A percentile compares a stretch with the other conserved stretches of the same genome.
Evolutionary conservation across 2,329 filamentous ascomycete genomes (phyloP).

Genomic region (Lachnellula arida): DNA sequence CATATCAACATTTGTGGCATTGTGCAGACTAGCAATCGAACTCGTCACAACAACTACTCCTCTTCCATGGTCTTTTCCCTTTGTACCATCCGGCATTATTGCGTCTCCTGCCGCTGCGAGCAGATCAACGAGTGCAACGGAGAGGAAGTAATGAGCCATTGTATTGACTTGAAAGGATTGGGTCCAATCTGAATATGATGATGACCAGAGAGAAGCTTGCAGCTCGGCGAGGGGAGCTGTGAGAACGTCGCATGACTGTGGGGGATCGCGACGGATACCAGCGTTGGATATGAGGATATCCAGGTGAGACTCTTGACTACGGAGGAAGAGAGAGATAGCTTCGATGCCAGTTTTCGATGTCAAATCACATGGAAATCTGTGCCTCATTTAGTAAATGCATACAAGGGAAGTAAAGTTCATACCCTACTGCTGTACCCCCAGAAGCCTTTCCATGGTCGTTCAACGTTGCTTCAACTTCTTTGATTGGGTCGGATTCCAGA

Average conservation of each 20-base stretch:
- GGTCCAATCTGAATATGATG: constrained; percentile 36
- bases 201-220: constrained; percentile 45
- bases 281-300: constrained; percentile 48
- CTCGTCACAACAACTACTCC: constrained; percentile 46
- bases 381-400: background rate
- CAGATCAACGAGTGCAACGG: constrained; percentile 42
- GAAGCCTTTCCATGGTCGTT: constrained; percentile 34
- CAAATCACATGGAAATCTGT: constrained; percentile 36
- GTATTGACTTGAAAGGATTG: constrained; percentile 44
- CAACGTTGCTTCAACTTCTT: constrained; percentile 35
- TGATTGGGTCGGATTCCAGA: constrained; percentile 38
- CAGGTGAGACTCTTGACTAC: constrained; percentile 36
- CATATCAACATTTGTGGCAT: constrained; percentile 47
- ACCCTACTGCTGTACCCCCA: constrained; percentile 39
- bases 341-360: constrained; percentile 39
- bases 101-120: constrained; percentile 37
- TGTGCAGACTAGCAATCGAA: constrained; percentile 49
- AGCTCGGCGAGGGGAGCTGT: constrained; percentile 38
- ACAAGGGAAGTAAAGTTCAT: constrained; percentile 9
- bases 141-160: constrained; percentile 46
- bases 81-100: constrained; percentile 24
- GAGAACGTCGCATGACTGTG: constrained; percentile 40
- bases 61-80: constrained; percentile 37
- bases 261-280: constrained; percentile 43
- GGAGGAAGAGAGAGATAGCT: constrained; percentile 31